Percentiles rank a stretch among this genome's conserved stretches.
Evolutionary conservation across 2,329 filamentous ascomycete genomes (phyloP).

Genomic region (Proliferodiscus dingleyae): DNA sequence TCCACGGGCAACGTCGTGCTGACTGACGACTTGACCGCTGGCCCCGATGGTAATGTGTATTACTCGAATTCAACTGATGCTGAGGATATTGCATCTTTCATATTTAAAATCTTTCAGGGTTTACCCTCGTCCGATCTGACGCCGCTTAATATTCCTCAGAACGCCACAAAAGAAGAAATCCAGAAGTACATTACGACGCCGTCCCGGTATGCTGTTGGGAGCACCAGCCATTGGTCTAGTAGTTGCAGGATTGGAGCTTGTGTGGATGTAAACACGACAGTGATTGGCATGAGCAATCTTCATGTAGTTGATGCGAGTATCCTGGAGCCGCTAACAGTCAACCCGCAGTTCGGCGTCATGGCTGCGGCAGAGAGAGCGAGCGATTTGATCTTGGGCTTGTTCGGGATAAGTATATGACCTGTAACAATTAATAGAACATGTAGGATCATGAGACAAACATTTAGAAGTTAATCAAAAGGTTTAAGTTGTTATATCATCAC

Average conservation of each 20-base stretch:
- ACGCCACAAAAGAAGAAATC: conserved; percentile 44
- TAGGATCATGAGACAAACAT: too few species aligned
- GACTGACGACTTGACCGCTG: conserved; percentile 39
- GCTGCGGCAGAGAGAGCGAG: conserved; percentile 47
- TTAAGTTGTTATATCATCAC: too few species aligned
- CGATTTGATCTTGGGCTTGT: conserved; percentile 40
- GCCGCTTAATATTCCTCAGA: conserved; percentile 44
- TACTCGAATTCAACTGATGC: conserved; percentile 45
- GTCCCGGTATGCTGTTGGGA: conserved; percentile 43
- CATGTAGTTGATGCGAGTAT: conserved; percentile 49
- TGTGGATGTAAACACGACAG: conserved; percentile 43
- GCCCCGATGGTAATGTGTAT: conserved; percentile 40
- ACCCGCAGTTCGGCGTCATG: conserved; percentile 52
- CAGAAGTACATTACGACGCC: conserved; percentile 44
- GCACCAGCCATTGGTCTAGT: conserved; percentile 50
- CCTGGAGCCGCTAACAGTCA: conserved; percentile 45
- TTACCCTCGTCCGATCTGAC: conserved; percentile 40
- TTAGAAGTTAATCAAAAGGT: too few species aligned
- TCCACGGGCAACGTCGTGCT: conserved; percentile 44
- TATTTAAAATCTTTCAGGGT: conserved; percentile 44
- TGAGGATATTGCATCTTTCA: conserved; percentile 44
- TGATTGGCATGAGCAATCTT: conserved; percentile 45
- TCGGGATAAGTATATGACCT: not conserved
- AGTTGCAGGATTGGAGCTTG: conserved; percentile 47
- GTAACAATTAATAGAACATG: too few species aligned